A percentile compares a stretch with the other conserved stretches of the same genome.
phyloP scores from a whole-genome alignment of 306 rosid species.

The Styphnolobium japonicum region DNA sequence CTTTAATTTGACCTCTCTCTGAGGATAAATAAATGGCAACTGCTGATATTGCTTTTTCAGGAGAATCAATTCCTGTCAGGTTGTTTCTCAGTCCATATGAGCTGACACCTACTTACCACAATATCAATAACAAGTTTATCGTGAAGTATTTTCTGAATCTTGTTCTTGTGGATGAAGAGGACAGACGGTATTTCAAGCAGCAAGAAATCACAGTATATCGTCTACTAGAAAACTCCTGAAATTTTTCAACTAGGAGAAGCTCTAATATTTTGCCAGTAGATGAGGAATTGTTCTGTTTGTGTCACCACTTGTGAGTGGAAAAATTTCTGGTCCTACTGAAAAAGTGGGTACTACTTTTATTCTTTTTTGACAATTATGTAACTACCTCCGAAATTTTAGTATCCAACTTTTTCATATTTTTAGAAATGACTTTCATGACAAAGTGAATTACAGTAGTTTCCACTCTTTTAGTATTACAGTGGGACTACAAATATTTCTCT shows the following conservation, averaged over 20 bases:
- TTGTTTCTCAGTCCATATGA: constrained; percentile 80
- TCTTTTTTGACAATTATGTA: no score
- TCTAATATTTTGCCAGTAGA: not conserved
- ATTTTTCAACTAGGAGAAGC: not conserved
- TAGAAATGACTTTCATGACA: no score
- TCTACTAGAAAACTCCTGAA: constrained; percentile 52
- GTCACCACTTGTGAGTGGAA: not conserved
- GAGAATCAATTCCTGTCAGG: constrained; percentile 84
- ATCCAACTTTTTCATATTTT: no score
- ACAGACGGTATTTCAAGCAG: constrained; percentile 78
- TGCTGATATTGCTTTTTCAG: constrained; percentile 31
- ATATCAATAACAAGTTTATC: constrained; percentile 82
- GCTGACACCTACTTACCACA: constrained; percentile 72
- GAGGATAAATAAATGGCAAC: not conserved
- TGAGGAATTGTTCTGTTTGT: not conserved
- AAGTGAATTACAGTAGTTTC: no score
- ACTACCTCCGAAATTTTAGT: no score
- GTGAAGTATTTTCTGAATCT: constrained; percentile 80
- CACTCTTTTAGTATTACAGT: no score
- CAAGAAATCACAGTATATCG: constrained; percentile 77
- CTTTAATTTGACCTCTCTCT: not conserved
- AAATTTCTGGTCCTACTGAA: no score
- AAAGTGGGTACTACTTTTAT: no score
- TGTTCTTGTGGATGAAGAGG: constrained; percentile 78
- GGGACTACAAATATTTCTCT: no score